Evolutionary conservation across 257 asterid genomes (phyloP).

Genomic region (Ehretia macrophylla): DNA sequence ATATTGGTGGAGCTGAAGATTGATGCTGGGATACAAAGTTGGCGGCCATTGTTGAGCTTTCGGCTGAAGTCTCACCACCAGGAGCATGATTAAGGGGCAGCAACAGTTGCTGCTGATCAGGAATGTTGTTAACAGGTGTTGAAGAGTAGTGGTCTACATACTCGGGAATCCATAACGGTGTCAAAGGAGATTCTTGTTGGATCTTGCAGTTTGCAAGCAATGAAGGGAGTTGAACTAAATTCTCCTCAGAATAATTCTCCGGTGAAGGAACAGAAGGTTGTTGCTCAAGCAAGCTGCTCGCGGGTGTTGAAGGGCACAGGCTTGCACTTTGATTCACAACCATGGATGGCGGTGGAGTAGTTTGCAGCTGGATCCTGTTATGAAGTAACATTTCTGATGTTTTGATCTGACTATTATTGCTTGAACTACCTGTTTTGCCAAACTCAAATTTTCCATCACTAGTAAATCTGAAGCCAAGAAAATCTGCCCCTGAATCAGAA

Average conservation of each 20-base stretch:
- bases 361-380: background rate
- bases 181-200: background rate
- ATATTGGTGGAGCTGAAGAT: background rate
- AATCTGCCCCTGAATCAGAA: constrained; percentile 21
- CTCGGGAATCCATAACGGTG: background rate
- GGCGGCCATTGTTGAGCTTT: constrained; percentile 1
- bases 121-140: constrained; percentile 3
- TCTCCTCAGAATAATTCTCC: constrained; percentile 1
- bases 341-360: background rate
- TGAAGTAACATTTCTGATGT: background rate
- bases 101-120: constrained; percentile 10
- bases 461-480: constrained; percentile 48
- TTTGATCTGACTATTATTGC: background rate
- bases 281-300: background rate
- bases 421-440: constrained; percentile 24
- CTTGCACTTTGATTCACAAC: constrained; percentile 1
- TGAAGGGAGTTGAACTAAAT: background rate
- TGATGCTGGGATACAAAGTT: constrained; percentile 3
- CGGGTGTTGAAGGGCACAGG: background rate
- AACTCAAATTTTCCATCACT: constrained; percentile 41
- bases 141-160: background rate
- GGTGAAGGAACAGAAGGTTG: background rate
- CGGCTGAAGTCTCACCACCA: constrained; percentile 5
- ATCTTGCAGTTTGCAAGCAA: background rate
- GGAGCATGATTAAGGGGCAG: background rate